Base-by-base conservation (phyloP, 1,284 basidiomycete genomes). In the Cutaneotrichosporon cavernicola region DNA sequence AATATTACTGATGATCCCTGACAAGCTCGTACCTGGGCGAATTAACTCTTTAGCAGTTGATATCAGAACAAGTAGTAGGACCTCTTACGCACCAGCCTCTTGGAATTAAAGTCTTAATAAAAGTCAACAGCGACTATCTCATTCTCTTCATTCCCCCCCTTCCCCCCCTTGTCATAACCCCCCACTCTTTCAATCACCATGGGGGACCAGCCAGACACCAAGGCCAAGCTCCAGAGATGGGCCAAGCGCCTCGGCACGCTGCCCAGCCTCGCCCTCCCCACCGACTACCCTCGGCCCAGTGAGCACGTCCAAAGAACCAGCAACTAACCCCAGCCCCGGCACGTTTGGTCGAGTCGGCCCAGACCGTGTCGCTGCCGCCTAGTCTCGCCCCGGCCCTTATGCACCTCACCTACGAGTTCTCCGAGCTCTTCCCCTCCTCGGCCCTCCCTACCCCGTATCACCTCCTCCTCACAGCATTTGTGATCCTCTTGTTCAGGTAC, bases 201-300 rank as follows among this genome's bases (percentile, higher is more conserved):
- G 43, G 51, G 40, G 34, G 38, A 55, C 7, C n/a, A n/a, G 30
- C 50, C 50, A 46, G 40, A 55, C 36, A 31, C 43, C 60, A 65
- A 58, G 64, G 69, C 65, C 63, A 70, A 72, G 65, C 71, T 82
- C 46, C 69, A 75, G 56, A 68, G 81, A 64, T 83, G 82, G 82
- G 70, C 75, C 8, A 67, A 73, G 32, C 72, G 83, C n/a, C 80
- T 86, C 31, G 78, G 78, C n/a, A 80, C 81, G 72, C 81, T 97
- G 16, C 96, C 95, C 4, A 90, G 90, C 32, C 90, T 98, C 68
- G 92, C 93, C 4, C 84, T 99, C 21, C 96, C 97, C 1, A 97
- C 95, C 0, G 97, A 99, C 81, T 99, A 98, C 77, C 96, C 97
- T 2, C 84, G 95, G 63, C 90, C 92, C 16, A 77, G 78, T 80